A percentile compares a stretch with the other conserved stretches of the same genome.
Conservation (phyloP, 192 early-diverging fungal genomes). For the Tieghemiomyces parasiticus region DNA sequence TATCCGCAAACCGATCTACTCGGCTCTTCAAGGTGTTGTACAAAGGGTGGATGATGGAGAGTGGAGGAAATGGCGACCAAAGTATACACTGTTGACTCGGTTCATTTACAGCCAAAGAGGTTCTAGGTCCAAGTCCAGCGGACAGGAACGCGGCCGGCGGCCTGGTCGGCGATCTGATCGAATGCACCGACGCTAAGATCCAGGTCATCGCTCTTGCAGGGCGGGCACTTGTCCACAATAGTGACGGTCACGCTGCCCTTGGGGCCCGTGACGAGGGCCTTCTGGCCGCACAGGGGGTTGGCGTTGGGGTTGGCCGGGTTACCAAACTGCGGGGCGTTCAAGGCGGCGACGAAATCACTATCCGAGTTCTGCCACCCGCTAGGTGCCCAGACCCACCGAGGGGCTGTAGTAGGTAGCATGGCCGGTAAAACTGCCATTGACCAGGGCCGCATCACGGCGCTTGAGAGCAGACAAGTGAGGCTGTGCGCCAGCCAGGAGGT, state of each 20-base stretch:
- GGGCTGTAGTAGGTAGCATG: constrained; percentile 14
- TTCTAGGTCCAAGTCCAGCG: background rate
- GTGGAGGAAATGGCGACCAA: too few relatives aligned
- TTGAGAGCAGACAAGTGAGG: too few relatives aligned
- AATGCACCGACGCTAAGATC: constrained; percentile 33
- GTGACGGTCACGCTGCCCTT: constrained; percentile 25
- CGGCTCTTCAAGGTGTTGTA: too few relatives aligned
- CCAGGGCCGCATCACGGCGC: too few relatives aligned
- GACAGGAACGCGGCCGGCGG: background rate
- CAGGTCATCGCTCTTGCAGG: constrained; percentile 21
- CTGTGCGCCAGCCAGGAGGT: too few relatives aligned
- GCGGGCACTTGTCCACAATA: constrained; percentile 33
- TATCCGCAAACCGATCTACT: too few relatives aligned
- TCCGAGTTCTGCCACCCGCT: constrained; percentile 13
- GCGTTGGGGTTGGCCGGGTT: constrained; percentile 19
- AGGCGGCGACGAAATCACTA: constrained; percentile 20
- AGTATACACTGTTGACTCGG: too few relatives aligned
- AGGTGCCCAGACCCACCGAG: constrained; percentile 16
- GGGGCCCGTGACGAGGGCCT: constrained; percentile 23
- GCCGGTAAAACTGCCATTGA: constrained; percentile 15
- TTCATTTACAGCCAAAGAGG: too few relatives aligned
- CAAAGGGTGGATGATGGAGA: too few relatives aligned
- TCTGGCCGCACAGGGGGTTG: constrained; percentile 27
- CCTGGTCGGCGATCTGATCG: constrained; percentile 12
- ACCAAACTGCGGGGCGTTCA: constrained; percentile 30